Evolutionary conservation across 2,329 filamentous ascomycete species (phyloP).

Genomic region (Hortaea werneckii): DNA sequence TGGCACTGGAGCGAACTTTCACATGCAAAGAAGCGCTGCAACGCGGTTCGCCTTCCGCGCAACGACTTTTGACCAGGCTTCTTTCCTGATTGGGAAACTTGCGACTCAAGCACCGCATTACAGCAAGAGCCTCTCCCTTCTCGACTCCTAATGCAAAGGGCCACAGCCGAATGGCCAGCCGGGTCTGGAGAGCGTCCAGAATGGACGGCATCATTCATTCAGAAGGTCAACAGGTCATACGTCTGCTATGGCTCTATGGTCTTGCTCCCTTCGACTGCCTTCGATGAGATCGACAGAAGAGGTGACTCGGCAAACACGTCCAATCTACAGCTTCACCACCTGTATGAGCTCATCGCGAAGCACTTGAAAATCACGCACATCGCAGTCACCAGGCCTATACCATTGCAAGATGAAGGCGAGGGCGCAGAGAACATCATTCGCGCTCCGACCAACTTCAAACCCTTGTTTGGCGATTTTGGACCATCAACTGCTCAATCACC

Average conservation of each 20-base stretch:
- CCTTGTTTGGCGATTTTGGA: constrained; percentile 68
- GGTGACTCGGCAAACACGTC: not conserved
- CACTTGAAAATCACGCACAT: constrained; percentile 44
- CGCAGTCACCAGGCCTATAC: constrained; percentile 50
- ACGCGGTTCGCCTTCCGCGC: no score
- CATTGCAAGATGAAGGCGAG: constrained; percentile 11
- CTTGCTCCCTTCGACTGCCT: constrained; percentile 42
- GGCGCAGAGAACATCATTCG: constrained; percentile 55
- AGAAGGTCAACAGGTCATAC: constrained; percentile 29
- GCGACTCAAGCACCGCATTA: no score
- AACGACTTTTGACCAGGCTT: no score
- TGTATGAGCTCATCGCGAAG: constrained; percentile 34
- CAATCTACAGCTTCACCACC: constrained; percentile 21
- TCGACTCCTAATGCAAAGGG: no score
- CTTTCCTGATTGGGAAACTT: no score
- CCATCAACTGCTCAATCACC: constrained; percentile 25
- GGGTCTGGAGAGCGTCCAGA: no score
- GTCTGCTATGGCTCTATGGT: constrained; percentile 49
- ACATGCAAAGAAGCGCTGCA: no score
- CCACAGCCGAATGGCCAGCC: no score
- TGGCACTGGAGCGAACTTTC: no score
- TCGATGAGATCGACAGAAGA: constrained; percentile 28
- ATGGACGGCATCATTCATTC: not conserved
- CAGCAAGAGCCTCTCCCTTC: no score
- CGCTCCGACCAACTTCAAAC: constrained; percentile 58